Evolutionary conservation across 2,329 filamentous ascomycete species (phyloP).

Genomic region (Penicillium oxalicum): DNA sequence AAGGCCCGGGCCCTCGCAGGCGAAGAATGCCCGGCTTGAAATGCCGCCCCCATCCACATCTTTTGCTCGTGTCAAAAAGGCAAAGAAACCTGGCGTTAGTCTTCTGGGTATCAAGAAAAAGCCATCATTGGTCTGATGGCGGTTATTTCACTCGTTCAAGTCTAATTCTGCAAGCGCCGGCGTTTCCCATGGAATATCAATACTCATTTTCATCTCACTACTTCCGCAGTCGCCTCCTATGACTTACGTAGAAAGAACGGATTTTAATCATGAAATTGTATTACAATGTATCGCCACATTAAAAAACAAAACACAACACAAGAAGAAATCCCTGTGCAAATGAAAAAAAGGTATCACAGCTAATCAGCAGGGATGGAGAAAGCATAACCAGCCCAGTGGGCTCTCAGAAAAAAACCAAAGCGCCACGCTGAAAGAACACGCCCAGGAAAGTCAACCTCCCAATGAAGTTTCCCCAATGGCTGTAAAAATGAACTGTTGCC

Average conservation of each 20-base stretch:
- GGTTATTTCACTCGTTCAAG: background rate
- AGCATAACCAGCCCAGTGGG: conserved; percentile 2
- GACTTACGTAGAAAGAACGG: too few relatives aligned
- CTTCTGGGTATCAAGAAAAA: conserved; percentile 86
- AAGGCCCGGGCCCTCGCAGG: conserved; percentile 31
- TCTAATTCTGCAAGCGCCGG: conserved; percentile 10
- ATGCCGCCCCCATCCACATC: conserved; percentile 52
- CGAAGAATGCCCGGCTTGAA: conserved; percentile 19
- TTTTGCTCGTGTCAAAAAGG: conserved; percentile 72
- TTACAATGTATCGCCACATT: background rate
- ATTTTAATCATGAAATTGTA: background rate
- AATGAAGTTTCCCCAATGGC: conserved; percentile 5
- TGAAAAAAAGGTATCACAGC: conserved; percentile 18
- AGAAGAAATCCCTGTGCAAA: conserved; percentile 6
- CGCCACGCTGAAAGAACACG: conserved; percentile 22
- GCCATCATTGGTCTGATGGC: conserved; percentile 42
- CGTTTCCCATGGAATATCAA: conserved; percentile 5
- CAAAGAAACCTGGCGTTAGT: conserved; percentile 75
- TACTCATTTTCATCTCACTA: too few relatives aligned
- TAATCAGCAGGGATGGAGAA: conserved; percentile 5
- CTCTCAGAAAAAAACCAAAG: conserved; percentile 13
- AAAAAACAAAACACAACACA: conserved; percentile 2
- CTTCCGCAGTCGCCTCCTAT: too few relatives aligned
- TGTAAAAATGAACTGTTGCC: conserved; percentile 3
- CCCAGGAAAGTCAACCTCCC: conserved; percentile 7